Base-by-base conservation (phyloP, 2,329 filamentous ascomycete species). In the Botrytis aclada region DNA sequence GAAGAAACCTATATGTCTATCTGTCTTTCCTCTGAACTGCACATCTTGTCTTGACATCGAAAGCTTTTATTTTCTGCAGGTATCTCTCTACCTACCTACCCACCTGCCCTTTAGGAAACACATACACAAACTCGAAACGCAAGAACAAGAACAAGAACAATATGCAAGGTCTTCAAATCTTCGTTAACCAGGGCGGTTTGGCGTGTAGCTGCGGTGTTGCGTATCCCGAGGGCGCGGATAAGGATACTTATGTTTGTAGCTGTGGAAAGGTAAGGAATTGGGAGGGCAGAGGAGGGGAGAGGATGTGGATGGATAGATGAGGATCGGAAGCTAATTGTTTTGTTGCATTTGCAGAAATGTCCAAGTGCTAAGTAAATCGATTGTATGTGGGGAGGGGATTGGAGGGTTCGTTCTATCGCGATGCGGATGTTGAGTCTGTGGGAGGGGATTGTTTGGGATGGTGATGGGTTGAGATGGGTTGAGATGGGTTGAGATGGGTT, bases 241-340 rank as follows among this genome's bases (percentile, higher is more conserved):
- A 69, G 65, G 37, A 69, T 69, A 69, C 47, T 56, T 69, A 69
- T 56, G 65, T 69, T 41, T 69, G 65, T 16, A 69, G 54, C 4
- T 43, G 22, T 32, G 47, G 37, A 25, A 43, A 37, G 63, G 29
- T 66, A 41, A 29, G 63, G 18, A 22, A 29, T n/a, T 25, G 37
- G 12, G n/a, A 18, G 51, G 37, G 37, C 18, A 32, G 7, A 14
- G 9, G 34, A n/a, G 16, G 20, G 3, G 34, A 32, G 54, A 25
- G 18, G 9, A 14, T 37, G 47, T 65, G 41, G 3, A 22, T 66
- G 39, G n/a, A 34, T 34, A 9, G 9, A 22, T 37, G 1, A 29
- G 51, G 7, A 29, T 29, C 29, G 14, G 14, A 29, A 6, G 60
- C 60, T 62, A 62, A 62, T 41, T 25, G n/a, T 39, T 39, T 34